phyloP scores from a whole-genome alignment of 257 asterid species.

The Penstemon newberryi region DNA sequence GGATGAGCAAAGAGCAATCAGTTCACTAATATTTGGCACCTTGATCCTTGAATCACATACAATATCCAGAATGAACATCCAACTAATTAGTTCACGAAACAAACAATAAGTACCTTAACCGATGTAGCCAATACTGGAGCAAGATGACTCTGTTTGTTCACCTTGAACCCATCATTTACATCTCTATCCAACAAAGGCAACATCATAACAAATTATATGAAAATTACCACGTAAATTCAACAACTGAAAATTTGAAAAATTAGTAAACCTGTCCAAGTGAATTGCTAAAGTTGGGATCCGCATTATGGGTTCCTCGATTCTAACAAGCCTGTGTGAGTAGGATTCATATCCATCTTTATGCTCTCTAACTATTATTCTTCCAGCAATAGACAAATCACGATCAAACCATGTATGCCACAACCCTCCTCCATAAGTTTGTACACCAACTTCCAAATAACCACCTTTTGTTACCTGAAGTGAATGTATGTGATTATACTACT shows the following conservation, averaged over 20 bases:
- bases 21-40: too few species aligned
- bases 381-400: conserved; percentile 81
- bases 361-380: conserved; percentile 64
- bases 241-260: conserved; percentile 15
- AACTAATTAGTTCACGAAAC: too few species aligned
- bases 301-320: conserved; percentile 80
- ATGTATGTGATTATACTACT: neutral
- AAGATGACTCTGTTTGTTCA: conserved; percentile 75
- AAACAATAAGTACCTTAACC: conserved; percentile 55
- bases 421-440: conserved; percentile 89
- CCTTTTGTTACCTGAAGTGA: conserved; percentile 69
- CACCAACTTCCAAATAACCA: conserved; percentile 88
- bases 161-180: conserved; percentile 85
- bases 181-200: conserved; percentile 51
- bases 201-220: conserved; percentile 5
- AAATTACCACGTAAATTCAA: conserved; percentile 5
- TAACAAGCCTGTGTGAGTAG: conserved; percentile 65
- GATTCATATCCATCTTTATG: conserved; percentile 56
- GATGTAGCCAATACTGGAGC: conserved; percentile 87
- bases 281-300: conserved; percentile 89
- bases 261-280: conserved; percentile 85
- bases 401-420: conserved; percentile 97
- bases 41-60: too few species aligned
- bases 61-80: too few species aligned
- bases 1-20: too few species aligned